These are phyloP conservation scores for Populus alba DNA, from an alignment of 345 rosid genomes.

Conservation along the genomic window DNA sequence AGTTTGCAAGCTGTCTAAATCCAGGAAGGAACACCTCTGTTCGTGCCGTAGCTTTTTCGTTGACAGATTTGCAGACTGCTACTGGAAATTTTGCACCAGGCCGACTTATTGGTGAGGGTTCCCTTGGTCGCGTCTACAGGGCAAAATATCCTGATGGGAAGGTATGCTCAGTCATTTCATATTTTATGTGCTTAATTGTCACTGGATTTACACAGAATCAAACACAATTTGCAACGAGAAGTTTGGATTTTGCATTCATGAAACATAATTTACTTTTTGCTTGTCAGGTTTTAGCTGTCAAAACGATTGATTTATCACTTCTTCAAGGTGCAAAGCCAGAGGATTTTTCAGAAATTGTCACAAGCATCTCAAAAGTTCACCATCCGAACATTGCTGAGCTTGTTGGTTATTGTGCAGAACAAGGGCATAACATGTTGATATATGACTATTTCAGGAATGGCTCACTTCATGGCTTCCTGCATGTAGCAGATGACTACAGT, in stretches of 20 bases:
- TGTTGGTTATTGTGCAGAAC: slow-evolving; percentile 76
- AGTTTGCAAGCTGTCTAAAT: slow-evolving; percentile 54
- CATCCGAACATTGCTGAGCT: slow-evolving; percentile 82
- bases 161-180: slow-evolving; percentile 37
- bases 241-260: too few relatives aligned
- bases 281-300: slow-evolving; percentile 74
- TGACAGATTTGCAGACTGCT: slow-evolving; percentile 64
- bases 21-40: slow-evolving; percentile 50
- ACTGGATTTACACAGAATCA: too few relatives aligned
- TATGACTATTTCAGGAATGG: slow-evolving; percentile 82
- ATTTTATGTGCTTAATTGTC: too few relatives aligned
- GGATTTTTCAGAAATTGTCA: slow-evolving; percentile 55
- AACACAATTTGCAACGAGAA: too few relatives aligned
- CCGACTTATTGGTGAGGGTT: slow-evolving; percentile 76
- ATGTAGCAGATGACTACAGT: slow-evolving; percentile 85
- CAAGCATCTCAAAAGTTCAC: slow-evolving; percentile 70
- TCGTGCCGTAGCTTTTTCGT: slow-evolving; percentile 41
- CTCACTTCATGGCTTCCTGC: slow-evolving; percentile 83
- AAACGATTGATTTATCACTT: slow-evolving; percentile 72
- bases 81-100: slow-evolving; percentile 59
- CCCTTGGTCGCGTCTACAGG: slow-evolving; percentile 74
- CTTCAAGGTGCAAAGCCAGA: slow-evolving; percentile 37
- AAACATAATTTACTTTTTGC: slow-evolving; percentile 4
- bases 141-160: slow-evolving; percentile 75
- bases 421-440: slow-evolving; percentile 66